A percentile compares a stretch with the other conserved stretches of the same genome.
phyloP scores from a whole-genome alignment of 306 rosid genomes.

The Fragaria iinumae region DNA sequence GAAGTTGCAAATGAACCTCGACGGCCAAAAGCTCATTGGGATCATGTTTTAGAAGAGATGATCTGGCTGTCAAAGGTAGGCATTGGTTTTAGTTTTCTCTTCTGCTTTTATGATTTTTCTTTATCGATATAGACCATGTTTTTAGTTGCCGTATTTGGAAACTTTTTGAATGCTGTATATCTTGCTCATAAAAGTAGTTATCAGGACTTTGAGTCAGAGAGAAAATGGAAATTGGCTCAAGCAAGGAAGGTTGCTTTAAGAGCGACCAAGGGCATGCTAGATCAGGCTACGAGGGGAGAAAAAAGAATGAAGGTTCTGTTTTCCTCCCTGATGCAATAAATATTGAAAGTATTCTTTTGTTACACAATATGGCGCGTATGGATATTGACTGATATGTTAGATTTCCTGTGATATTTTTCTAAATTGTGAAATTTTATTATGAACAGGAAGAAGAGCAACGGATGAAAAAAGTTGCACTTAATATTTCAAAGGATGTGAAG shows the following conservation, averaged over 20 bases:
- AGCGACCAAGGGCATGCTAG: conserved; percentile 97
- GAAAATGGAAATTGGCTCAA: conserved; percentile 95
- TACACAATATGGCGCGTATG: conserved; percentile 16
- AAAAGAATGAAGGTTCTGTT: conserved; percentile 84
- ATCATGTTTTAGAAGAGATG: conserved; percentile 99
- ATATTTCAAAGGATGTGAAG: conserved; percentile 95
- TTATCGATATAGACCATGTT: background rate
- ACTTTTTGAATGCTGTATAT: background rate
- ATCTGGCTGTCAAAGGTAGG: conserved; percentile 92
- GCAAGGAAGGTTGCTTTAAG: conserved; percentile 89
- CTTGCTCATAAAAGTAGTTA: conserved; percentile 32
- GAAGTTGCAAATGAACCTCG: conserved; percentile 85
- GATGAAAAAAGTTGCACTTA: conserved; percentile 82
- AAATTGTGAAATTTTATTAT: conserved; percentile 31
- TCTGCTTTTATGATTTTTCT: background rate
- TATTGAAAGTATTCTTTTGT: conserved; percentile 12
- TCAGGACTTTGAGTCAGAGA: conserved; percentile 97
- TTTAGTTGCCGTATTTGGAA: background rate
- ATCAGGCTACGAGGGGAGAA: conserved; percentile 98
- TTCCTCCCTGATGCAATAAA: conserved; percentile 24
- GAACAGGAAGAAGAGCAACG: conserved; percentile 94
- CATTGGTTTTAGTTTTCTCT: conserved; percentile 2
- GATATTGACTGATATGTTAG: conserved; percentile 11
- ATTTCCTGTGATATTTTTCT: background rate
- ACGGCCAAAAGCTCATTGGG: conserved; percentile 96